Evolutionary conservation across 352 stramenopile genomes (phyloP).

Genomic region (Phytophthora brassicae): DNA sequence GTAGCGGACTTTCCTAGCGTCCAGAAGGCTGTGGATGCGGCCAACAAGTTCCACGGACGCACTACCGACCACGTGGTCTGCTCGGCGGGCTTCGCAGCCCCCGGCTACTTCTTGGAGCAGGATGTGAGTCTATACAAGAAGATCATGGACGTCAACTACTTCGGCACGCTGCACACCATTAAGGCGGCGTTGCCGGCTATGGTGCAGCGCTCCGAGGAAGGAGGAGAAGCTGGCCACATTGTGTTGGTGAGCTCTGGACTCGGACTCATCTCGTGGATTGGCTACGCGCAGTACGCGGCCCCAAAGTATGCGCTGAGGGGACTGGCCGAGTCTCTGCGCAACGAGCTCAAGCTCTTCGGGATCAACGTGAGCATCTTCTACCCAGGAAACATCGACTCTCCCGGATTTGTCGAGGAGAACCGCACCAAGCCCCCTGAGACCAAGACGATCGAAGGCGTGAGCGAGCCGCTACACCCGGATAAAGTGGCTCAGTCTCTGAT

Average conservation of each 20-base stretch:
- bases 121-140: constrained; percentile 70
- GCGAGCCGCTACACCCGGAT: constrained; percentile 50
- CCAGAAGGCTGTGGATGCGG: constrained; percentile 58
- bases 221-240: constrained; percentile 59
- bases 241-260: constrained; percentile 74
- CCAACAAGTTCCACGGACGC: constrained; percentile 68
- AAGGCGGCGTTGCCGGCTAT: constrained; percentile 83
- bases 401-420: constrained; percentile 75
- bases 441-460: constrained; percentile 72
- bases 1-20: constrained; percentile 67
- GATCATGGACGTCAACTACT: constrained; percentile 90
- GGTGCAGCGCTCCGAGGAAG: constrained; percentile 63
- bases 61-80: constrained; percentile 75
- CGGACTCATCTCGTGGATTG: constrained; percentile 78
- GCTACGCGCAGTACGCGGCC: constrained; percentile 77
- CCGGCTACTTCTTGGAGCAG: constrained; percentile 79
- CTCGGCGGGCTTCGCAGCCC: constrained; percentile 55
- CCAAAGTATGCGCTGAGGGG: constrained; percentile 86
- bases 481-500: constrained; percentile 69
- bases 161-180: constrained; percentile 75
- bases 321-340: constrained; percentile 74
- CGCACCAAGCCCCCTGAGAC: constrained; percentile 73
- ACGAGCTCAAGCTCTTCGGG: constrained; percentile 73
- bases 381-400: constrained; percentile 84
- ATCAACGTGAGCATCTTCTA: constrained; percentile 81